Base-by-base conservation (phyloP, 257 asterid genomes). In the Echium plantagineum region DNA sequence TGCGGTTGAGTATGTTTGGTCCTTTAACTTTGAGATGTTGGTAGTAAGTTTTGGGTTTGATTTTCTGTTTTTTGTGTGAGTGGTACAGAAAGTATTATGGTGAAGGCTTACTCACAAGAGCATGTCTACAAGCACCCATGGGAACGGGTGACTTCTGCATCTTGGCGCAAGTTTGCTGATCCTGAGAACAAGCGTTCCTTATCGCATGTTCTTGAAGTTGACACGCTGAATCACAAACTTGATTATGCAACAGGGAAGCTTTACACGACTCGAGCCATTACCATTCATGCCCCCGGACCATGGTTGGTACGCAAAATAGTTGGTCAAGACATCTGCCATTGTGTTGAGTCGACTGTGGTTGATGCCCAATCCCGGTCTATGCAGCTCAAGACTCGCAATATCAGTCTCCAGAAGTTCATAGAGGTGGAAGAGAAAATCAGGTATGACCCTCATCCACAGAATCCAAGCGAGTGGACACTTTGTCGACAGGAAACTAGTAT, bases 371-470 rank as follows among this genome's bases (percentile, higher is more conserved):
- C 84, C 48, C 84, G 84, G 59, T 79, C 96, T 0, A 93, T 93
- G 98, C 96, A 83, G 59, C 87, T 93, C 13, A 78, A 87, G 26
- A 85, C 98, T 7, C 94, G 94, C 9, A 89, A 89, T 61, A 82
- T 86, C 62, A 89, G 98, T 73, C 94, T 93, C 57, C 66, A 89
- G 66, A 93, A 86, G 74, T 89, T 82, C 70, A 69, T 89, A 5
- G 97, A 89, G 63, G 96, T 93, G 69, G 94, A 93, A 61, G 98
- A 93, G 84, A 89, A 84, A 85, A 93, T 93, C 21, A 76, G 94
- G 63, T 89, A 93, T 49, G 94, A 93, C 9, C 98, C 98, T 49
- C 96, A 93, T 72, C 98, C 98, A 0, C 91, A 83, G 63, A 80
- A 86, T 66, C 98, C 96, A 2, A 66, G 55, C 0, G 84, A 66